Percentiles rank a stretch among this genome's conserved stretches.
These are phyloP conservation scores for Castanea mollissima DNA, from an alignment of 306 rosid species.

Conservation along the genomic window DNA sequence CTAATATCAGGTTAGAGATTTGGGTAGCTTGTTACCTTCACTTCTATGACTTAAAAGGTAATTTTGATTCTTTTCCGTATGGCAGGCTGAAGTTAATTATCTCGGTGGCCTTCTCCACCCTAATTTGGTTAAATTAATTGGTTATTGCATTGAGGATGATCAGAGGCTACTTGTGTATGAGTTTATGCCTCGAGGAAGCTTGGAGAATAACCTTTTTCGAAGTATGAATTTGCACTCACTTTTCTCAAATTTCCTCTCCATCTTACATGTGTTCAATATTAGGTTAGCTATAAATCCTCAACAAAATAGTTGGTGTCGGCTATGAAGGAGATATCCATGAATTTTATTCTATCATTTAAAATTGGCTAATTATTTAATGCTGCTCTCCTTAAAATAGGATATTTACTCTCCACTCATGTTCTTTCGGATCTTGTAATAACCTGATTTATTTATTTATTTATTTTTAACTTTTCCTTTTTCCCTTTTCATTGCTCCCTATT, in stretches of 20 bases:
- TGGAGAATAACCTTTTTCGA: slow-evolving; percentile 56
- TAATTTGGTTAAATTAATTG: slow-evolving; percentile 52
- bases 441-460: background rate
- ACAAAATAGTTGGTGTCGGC: too few species aligned
- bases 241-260: background rate
- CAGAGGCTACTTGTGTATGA: slow-evolving; percentile 64
- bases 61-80: slow-evolving; percentile 9
- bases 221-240: slow-evolving; percentile 32
- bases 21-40: background rate
- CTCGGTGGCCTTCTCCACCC: slow-evolving; percentile 57
- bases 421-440: background rate
- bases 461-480: too few species aligned
- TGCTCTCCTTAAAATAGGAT: background rate
- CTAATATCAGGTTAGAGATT: slow-evolving; percentile 2
- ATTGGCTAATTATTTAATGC: background rate
- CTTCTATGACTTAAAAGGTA: slow-evolving; percentile 1
- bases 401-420: background rate
- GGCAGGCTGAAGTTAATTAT: slow-evolving; percentile 61
- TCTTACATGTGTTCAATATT: background rate
- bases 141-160: slow-evolving; percentile 58
- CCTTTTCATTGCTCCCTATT: background rate
- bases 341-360: background rate
- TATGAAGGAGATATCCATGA: background rate
- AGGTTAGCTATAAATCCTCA: background rate
- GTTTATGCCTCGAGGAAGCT: slow-evolving; percentile 65